Evolutionary conservation across 148 eudicot species (phyloP), one percentile per base, ranked within the genome.

Genomic region (Camellia lanceoleosa): DNA sequence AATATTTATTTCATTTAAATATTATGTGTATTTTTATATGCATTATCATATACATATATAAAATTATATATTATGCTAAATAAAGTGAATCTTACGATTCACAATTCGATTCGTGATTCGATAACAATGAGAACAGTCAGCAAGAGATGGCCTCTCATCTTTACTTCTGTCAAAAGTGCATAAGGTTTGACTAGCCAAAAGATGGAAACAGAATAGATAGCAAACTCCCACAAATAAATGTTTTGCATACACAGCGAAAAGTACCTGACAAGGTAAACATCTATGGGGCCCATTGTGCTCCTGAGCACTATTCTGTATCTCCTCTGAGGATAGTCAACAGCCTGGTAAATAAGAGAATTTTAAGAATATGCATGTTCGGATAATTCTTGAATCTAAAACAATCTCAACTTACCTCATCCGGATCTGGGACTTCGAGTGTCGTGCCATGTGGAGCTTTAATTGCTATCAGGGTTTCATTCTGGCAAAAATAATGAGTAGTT

Each of bases 251-350:
- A 69, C 38, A 46, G 43, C 70, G 43, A 82, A 67, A 16, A 52
- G 59, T 89, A 94, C 98, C 98, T 92, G 85, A 94, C 98, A 79
- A 94, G 94, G 83, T 94, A 94, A 67, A 95, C 97, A 85, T 95
- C 97, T 68, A 95, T 90, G 12, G 98, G 97, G 74, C 97, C 98
- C 98, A 95, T 95, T 78, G 98, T 92, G 84, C 98, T 95, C 83
- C 98, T 81, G 56, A 95, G 92, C 73, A 95, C 95, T 52, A 95
- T 86, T 80, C 95, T 91, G 81, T 95, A 95, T 86, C 98, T 88
- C 85, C 98, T 89, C 76, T 95, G 98, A 61, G 91, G 92, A 88
- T 89, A 91, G 82, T 95, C 97, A 81, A 88, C 91, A 80, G 91
- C 95, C 98, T 95, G 87, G 19, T 44, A 51, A 67, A 86, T 47